A percentile compares a stretch with the other conserved stretches of the same genome.
These are phyloP conservation scores for Stylonectria norvegica DNA, from an alignment of 2,329 filamentous ascomycete genomes.

Conservation along the genomic window DNA sequence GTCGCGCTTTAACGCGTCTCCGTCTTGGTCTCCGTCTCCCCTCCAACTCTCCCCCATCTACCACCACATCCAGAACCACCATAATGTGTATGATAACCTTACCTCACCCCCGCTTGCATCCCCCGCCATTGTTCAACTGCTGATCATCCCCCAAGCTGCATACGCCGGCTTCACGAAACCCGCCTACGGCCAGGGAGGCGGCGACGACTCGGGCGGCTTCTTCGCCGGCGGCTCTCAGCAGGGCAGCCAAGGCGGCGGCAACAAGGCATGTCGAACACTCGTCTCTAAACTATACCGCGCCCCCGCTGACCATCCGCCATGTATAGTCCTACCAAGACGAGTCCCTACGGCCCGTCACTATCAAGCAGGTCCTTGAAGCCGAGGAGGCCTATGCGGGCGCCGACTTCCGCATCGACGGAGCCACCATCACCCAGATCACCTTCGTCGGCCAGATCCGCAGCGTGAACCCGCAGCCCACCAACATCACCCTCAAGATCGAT, in stretches of 20 bases:
- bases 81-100: conserved; percentile 34
- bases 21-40: too few species aligned
- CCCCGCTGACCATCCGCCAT: conserved; percentile 2
- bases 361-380: conserved; percentile 89
- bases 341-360: conserved; percentile 86
- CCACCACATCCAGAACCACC: conserved; percentile 17
- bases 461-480: conserved; percentile 82
- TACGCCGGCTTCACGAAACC: conserved; percentile 48
- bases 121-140: conserved; percentile 6
- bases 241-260: conserved; percentile 50
- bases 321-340: conserved; percentile 67
- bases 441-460: conserved; percentile 89
- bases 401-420: conserved; percentile 80
- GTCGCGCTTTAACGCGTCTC: conserved; percentile 34
- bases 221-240: conserved; percentile 57
- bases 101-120: not conserved
- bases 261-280: conserved; percentile 45
- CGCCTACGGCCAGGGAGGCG: conserved; percentile 52
- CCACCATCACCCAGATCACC: conserved; percentile 67
- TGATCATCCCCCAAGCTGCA: conserved; percentile 38
- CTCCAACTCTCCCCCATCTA: conserved; percentile 11
- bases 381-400: conserved; percentile 68
- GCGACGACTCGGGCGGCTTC: conserved; percentile 61
- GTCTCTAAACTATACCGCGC: not conserved
- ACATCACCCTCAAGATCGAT: conserved; percentile 89